phyloP scores from a whole-genome alignment of 2,329 filamentous ascomycete species.

The Zalaria sp. region DNA sequence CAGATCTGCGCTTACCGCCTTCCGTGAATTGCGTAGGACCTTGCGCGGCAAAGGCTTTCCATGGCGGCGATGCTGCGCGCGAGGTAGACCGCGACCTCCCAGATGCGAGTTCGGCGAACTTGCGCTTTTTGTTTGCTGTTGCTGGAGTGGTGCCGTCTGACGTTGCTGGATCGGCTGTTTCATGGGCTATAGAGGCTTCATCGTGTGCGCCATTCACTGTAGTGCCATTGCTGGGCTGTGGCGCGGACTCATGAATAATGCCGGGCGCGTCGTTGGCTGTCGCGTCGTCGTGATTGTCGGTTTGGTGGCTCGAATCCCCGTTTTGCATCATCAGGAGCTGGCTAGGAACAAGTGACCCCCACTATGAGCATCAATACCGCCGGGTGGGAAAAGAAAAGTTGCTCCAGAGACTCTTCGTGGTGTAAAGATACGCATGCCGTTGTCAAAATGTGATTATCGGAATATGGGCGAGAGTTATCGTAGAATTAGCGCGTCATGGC shows the following conservation, averaged over 20 bases:
- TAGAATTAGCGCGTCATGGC: conserved; percentile 12
- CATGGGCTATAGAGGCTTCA: neutral
- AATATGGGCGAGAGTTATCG: conserved; percentile 7
- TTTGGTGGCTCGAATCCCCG: conserved; percentile 6
- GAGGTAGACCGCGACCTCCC: conserved; percentile 15
- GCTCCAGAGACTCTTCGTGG: conserved; percentile 6
- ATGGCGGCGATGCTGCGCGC: conserved; percentile 47
- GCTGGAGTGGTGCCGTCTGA: neutral
- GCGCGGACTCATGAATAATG: neutral
- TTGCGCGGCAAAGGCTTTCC: conserved; percentile 75
- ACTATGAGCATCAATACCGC: conserved; percentile 10
- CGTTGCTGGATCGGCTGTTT: conserved; percentile 5
- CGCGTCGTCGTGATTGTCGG: conserved; percentile 2
- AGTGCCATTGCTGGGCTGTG: no score
- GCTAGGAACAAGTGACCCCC: conserved; percentile 9
- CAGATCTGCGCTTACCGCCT: conserved; percentile 47
- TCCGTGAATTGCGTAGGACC: conserved; percentile 74
- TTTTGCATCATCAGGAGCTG: conserved; percentile 1
- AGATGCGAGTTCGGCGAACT: conserved; percentile 25
- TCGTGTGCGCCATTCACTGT: no score
- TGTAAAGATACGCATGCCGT: conserved; percentile 11
- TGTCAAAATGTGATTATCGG: conserved; percentile 17
- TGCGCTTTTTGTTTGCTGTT: conserved; percentile 46
- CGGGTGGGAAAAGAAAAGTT: conserved; percentile 4
- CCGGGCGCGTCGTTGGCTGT: neutral